Conservation (phyloP, 1,139 yeast genomes). For the Yamadazyma pseudoaaseri region DNA sequence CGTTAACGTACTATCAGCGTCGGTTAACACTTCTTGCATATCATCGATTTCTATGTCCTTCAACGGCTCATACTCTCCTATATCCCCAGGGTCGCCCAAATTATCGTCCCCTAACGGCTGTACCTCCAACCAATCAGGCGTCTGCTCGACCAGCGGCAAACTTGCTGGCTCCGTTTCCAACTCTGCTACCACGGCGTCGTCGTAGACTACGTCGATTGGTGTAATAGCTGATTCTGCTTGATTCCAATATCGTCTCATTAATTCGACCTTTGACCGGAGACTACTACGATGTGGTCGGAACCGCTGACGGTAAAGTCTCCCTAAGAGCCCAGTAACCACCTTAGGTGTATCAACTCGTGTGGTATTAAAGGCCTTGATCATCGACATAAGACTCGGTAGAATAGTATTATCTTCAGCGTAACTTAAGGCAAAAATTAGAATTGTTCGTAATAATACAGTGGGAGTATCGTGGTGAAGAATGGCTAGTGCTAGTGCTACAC, state of each 20-base stretch:
- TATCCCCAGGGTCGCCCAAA: too few species aligned
- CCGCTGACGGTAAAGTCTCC: constrained; percentile 11
- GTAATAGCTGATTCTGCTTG: not conserved
- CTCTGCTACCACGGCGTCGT: not conserved
- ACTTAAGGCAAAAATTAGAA: constrained; percentile 24
- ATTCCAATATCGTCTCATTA: constrained; percentile 6
- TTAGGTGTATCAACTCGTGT: constrained; percentile 11
- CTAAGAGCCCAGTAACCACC: constrained; percentile 15
- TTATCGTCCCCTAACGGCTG: not conserved
- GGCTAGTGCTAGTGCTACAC: not conserved
- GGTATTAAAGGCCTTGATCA: constrained; percentile 14
- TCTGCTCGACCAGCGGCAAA: too few species aligned
- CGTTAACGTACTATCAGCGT: too few species aligned
- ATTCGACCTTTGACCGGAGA: not conserved
- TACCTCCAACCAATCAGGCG: too few species aligned
- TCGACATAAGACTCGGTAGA: constrained; percentile 14
- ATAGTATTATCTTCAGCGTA: constrained; percentile 16
- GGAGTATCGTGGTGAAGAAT: constrained; percentile 23
- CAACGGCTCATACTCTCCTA: not conserved
- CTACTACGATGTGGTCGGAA: constrained; percentile 5
- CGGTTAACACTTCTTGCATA: too few species aligned
- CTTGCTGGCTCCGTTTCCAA: not conserved
- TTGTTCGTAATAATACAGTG: constrained; percentile 22
- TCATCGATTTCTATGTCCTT: not conserved
- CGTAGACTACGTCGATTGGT: not conserved